phyloP scores from a whole-genome alignment of 805 yeast genomes.

The Lachancea mirantina region DNA sequence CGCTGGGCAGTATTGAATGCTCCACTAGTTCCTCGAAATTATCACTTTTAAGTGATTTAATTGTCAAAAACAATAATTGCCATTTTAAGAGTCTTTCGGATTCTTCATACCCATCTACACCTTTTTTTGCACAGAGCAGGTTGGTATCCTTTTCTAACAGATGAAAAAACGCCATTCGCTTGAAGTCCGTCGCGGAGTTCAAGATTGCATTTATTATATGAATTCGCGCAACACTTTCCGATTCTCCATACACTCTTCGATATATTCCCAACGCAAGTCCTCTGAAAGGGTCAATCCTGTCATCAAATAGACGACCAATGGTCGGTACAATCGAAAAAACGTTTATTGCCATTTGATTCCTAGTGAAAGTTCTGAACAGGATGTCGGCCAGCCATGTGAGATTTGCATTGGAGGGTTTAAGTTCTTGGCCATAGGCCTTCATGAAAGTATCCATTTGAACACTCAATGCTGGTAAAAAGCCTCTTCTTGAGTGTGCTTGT shows the following conservation, averaged over 20 bases:
- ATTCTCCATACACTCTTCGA: conserved; percentile 44
- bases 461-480: conserved; percentile 57
- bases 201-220: conserved; percentile 43
- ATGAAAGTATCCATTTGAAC: conserved; percentile 41
- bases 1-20: conserved; percentile 26
- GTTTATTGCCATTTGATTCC: conserved; percentile 49
- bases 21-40: conserved; percentile 25
- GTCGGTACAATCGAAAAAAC: conserved; percentile 54
- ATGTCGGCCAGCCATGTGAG: conserved; percentile 45
- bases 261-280: conserved; percentile 36
- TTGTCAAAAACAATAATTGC: conserved; percentile 43
- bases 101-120: conserved; percentile 67
- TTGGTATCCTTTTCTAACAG: conserved; percentile 32
- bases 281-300: conserved; percentile 27
- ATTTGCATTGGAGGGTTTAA: conserved; percentile 30
- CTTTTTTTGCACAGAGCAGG: conserved; percentile 43
- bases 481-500: conserved; percentile 55
- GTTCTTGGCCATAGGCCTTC: conserved; percentile 22
- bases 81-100: conserved; percentile 51
- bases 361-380: conserved; percentile 39
- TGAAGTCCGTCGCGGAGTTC: conserved; percentile 22
- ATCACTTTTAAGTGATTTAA: conserved; percentile 30
- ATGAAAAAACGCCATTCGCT: conserved; percentile 17
- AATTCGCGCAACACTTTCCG: conserved; percentile 50
- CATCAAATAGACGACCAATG: conserved; percentile 47